Evolutionary conservation across 2,329 filamentous ascomycete species (phyloP).

Genomic region (Microsporum ferrugineum): DNA sequence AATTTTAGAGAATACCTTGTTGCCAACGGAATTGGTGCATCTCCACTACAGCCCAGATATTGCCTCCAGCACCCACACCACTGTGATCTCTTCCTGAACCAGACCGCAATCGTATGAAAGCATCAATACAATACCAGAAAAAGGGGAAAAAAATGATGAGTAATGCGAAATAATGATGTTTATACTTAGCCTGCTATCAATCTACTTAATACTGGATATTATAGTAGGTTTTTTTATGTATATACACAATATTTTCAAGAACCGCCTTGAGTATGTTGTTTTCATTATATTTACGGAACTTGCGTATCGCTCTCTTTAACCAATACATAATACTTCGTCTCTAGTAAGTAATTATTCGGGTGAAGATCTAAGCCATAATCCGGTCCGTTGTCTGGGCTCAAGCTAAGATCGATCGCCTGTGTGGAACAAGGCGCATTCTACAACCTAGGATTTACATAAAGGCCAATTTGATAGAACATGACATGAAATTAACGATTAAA

Average conservation of each 20-base stretch:
- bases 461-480: neutral
- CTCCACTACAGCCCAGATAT: constrained; percentile 46
- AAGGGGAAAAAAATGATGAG: neutral
- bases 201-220: neutral
- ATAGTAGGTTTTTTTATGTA: too few relatives aligned
- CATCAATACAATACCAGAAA: neutral
- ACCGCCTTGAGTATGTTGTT: too few relatives aligned
- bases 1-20: constrained; percentile 51
- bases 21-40: constrained; percentile 42
- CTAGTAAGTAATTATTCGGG: neutral
- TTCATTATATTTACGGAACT: too few relatives aligned
- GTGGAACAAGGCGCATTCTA: neutral
- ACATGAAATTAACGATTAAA: neutral
- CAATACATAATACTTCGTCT: neutral
- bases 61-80: constrained; percentile 48
- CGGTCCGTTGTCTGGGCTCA: neutral
- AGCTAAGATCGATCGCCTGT: neutral
- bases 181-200: neutral
- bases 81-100: constrained; percentile 45
- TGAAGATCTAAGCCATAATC: neutral
- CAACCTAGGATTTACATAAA: neutral
- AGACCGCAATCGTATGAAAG: constrained; percentile 26
- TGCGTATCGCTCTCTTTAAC: too few relatives aligned
- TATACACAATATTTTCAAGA: too few relatives aligned
- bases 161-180: neutral